Base-by-base conservation (phyloP, 108 stramenopile genomes). In the Nitzschia sp. region DNA sequence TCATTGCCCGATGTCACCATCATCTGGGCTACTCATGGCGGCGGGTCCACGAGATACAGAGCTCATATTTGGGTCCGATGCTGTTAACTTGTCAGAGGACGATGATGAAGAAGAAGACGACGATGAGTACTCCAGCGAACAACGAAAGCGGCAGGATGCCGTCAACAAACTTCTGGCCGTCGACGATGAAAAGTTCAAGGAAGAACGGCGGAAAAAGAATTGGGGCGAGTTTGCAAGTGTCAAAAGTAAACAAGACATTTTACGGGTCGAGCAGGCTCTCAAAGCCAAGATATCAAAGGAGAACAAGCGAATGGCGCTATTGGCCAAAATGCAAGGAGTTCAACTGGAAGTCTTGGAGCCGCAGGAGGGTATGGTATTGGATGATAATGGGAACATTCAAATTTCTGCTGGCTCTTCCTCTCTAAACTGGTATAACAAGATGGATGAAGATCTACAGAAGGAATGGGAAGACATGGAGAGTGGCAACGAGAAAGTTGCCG, bases 191-290 rank as follows among this genome's bases (percentile, higher is more conserved):
- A 68, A 78, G 46, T 90, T 90, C 72, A 82, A 75, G 46, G 80
- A 79, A 57, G 82, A 87, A 51, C 72, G 92, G 13, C 72, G 78
- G 54, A 64, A 54, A 54, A 70, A 78, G 26, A 70, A 77, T 42
- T 74, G 90, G 84, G 89, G 89, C 11, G 84, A 85, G 51, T 90
- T 85, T 72, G 87, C 87, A 21, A 71, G 70, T 34, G 85, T 85
- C 4, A 88, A 67, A 27, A 78, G 65, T 26, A 62, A 66, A 62
- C 82, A 83, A 64, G 92, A 90, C 59, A 79, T 89, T 35, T 54
- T 78, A 24, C 34, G 32, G 24, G 34, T 87, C 2, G 49, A 82
- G 55, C 70, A 64, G 30, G 64, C 82, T 49, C 74, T 85, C 57
- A 64, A 71, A 59, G 58, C 72, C 62, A 58, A 71, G 71, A 74